Percentiles rank a stretch among this genome's conserved stretches.
These are phyloP conservation scores for Mucor plumbeus DNA, from an alignment of 371 early-diverging fungal genomes.

Conservation along the genomic window DNA sequence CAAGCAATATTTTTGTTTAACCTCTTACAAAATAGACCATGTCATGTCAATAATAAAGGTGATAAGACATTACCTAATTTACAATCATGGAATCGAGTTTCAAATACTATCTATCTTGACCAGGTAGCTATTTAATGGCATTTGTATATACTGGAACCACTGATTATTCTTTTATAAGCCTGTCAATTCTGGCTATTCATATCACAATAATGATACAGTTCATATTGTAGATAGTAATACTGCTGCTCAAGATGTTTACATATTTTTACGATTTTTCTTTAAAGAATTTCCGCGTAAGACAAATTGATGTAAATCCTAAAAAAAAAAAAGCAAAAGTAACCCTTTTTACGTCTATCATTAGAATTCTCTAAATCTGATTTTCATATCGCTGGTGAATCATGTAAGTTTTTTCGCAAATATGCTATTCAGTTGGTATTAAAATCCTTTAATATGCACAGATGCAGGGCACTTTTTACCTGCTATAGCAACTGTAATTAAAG, in stretches of 20 bases:
- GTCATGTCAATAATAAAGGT: constrained; percentile 66
- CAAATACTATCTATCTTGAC: constrained; percentile 86
- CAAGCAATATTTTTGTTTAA: not conserved
- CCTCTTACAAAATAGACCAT: constrained; percentile 50
- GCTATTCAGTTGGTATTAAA: not conserved
- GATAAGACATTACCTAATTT: constrained; percentile 58
- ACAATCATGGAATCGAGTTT: constrained; percentile 81
- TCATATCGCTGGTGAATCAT: constrained; percentile 76
- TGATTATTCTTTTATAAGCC: constrained; percentile 39
- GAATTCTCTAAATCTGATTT: constrained; percentile 42
- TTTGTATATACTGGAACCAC: too few species aligned
- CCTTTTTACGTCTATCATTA: not conserved
- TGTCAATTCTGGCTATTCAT: constrained; percentile 75
- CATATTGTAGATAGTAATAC: constrained; percentile 32
- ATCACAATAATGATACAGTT: constrained; percentile 19
- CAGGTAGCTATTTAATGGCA: constrained; percentile 42
- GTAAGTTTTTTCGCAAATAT: constrained; percentile 22
- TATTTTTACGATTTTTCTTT: constrained; percentile 76
- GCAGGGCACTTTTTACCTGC: constrained; percentile 85
- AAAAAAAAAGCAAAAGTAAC: not conserved
- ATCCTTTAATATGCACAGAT: constrained; percentile 14
- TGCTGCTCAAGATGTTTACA: constrained; percentile 66
- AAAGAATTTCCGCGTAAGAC: constrained; percentile 59
- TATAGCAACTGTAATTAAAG: constrained; percentile 67
- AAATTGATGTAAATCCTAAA: not conserved